phyloP scores from a whole-genome alignment of 2,329 filamentous ascomycete species.

The Lachnellula subtilissima region DNA sequence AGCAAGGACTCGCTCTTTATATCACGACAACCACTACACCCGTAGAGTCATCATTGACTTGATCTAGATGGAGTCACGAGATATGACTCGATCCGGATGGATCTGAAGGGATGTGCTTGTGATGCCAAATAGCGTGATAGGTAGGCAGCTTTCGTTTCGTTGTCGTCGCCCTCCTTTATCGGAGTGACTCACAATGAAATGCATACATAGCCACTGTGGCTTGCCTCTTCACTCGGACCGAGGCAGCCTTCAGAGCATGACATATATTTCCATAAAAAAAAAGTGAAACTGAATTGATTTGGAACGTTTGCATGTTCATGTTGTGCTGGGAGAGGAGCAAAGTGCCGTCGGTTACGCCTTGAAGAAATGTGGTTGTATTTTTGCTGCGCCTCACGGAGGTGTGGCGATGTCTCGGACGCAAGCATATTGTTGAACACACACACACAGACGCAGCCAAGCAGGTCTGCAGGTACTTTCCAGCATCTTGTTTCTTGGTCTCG shows the following conservation, averaged over 20 bases:
- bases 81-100: slow-evolving; percentile 16
- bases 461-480: no score
- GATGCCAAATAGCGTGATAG: not conserved
- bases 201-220: not conserved
- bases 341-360: no score
- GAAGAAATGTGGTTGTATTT: no score
- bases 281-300: no score
- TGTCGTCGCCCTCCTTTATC: not conserved
- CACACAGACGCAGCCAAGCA: no score
- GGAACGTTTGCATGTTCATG: no score
- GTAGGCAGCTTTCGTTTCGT: not conserved
- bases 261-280: not conserved
- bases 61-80: slow-evolving; percentile 12
- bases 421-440: no score
- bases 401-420: no score
- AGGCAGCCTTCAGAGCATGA: not conserved
- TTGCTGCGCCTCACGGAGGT: no score
- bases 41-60: slow-evolving; percentile 16
- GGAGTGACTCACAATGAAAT: not conserved
- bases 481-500: no score
- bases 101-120: not conserved
- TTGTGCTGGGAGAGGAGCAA: no score
- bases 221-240: not conserved
- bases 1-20: slow-evolving; percentile 17
- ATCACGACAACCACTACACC: slow-evolving; percentile 4